These are phyloP conservation scores for Phialemoniopsis sp. DNA, from an alignment of 2,329 filamentous ascomycete genomes.

Conservation along the genomic window DNA sequence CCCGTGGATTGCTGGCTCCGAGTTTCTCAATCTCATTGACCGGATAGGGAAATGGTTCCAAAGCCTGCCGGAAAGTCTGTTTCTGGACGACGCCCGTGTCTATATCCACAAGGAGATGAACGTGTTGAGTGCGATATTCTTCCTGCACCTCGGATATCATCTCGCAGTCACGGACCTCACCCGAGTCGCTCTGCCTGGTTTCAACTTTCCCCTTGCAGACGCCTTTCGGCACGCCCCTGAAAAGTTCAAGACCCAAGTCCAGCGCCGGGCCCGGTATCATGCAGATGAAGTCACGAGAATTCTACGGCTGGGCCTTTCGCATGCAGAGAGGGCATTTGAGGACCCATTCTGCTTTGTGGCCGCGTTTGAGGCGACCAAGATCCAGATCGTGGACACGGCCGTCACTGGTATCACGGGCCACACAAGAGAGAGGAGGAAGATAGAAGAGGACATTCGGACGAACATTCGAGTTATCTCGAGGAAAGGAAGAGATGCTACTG, in stretches of 20 bases:
- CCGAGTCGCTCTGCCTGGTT: slow-evolving; percentile 15
- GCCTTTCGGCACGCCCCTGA: slow-evolving; percentile 12
- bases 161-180: slow-evolving; percentile 17
- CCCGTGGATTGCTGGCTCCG: slow-evolving; percentile 2
- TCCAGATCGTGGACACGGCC: slow-evolving; percentile 17
- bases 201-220: slow-evolving; percentile 16
- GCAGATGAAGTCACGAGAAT: slow-evolving; percentile 14
- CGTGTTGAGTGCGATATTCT: slow-evolving; percentile 13
- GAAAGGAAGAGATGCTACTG: too few species aligned
- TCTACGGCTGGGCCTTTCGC: slow-evolving; percentile 10
- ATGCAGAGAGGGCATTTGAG: slow-evolving; percentile 11
- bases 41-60: slow-evolving; percentile 11
- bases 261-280: slow-evolving; percentile 13
- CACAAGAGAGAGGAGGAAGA: slow-evolving; percentile 4
- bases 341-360: slow-evolving; percentile 15
- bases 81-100: slow-evolving; percentile 12
- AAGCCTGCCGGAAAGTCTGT: slow-evolving; percentile 13
- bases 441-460: too few species aligned
- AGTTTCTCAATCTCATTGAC: slow-evolving; percentile 13
- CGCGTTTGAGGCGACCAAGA: slow-evolving; percentile 17
- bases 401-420: slow-evolving; percentile 9
- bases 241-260: slow-evolving; percentile 12
- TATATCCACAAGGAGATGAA: slow-evolving; percentile 12
- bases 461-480: too few species aligned
- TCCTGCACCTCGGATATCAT: slow-evolving; percentile 17